phyloP scores from a whole-genome alignment of 148 eudicot genomes.

The Agrostemma githago region DNA sequence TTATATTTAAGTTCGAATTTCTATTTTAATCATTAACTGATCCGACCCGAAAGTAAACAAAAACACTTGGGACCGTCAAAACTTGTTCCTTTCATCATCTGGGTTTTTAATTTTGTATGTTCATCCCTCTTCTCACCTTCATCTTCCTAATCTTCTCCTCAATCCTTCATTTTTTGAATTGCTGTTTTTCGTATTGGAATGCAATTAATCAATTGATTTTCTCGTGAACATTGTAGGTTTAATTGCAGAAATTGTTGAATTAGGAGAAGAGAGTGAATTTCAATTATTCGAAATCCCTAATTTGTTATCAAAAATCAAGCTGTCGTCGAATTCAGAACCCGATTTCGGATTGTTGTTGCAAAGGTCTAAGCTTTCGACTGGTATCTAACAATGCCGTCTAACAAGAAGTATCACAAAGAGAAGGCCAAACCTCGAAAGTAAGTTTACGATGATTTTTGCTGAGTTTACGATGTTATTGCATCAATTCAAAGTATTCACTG shows the following conservation, averaged over 20 bases:
- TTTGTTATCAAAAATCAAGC: not conserved
- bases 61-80: no score
- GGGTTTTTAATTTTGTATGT: not conserved
- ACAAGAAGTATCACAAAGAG: slow-evolving; percentile 39
- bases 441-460: not conserved
- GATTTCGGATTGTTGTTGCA: not conserved
- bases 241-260: not conserved
- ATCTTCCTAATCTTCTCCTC: not conserved
- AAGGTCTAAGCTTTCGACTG: not conserved
- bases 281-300: no score
- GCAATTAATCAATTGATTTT: not conserved
- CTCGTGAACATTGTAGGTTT: not conserved
- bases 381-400: slow-evolving; percentile 31
- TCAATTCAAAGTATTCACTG: not conserved
- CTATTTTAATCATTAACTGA: no score
- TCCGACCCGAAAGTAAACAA: no score
- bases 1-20: no score
- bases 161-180: not conserved
- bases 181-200: not conserved
- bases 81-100: no score
- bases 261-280: no score
- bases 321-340: not conserved
- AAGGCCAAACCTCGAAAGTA: slow-evolving; percentile 38
- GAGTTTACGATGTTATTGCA: not conserved
- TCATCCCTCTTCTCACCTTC: not conserved